phyloP scores from a whole-genome alignment of 2,329 filamentous ascomycete genomes.

The Tricladium varicosporioides region DNA sequence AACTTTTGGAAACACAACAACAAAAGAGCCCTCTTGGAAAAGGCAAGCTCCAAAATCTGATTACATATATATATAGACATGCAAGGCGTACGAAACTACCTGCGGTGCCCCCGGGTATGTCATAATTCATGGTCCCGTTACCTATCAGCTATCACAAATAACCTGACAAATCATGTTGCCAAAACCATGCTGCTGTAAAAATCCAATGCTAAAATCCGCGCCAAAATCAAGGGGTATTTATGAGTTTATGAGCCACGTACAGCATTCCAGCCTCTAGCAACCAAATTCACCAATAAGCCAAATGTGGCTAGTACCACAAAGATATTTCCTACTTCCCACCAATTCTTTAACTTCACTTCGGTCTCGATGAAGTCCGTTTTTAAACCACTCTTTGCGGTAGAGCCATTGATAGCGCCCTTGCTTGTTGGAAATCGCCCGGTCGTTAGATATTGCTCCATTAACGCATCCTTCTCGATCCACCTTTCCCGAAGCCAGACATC shows the following conservation, averaged over 20 bases:
- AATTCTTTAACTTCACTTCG: constrained; percentile 31
- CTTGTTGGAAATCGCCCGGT: constrained; percentile 72
- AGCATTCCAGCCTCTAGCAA: constrained; percentile 25
- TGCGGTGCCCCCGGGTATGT: too few species aligned
- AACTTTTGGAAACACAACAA: too few species aligned
- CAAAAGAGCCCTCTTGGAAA: too few species aligned
- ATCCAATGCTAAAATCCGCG: too few species aligned
- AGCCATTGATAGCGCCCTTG: constrained; percentile 1
- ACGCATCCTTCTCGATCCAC: constrained; percentile 89
- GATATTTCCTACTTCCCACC: constrained; percentile 33
- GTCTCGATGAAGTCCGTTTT: constrained; percentile 32
- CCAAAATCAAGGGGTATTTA: not conserved
- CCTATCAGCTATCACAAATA: too few species aligned
- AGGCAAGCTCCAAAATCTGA: too few species aligned
- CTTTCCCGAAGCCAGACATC: constrained; percentile 80
- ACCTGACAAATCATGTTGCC: too few species aligned
- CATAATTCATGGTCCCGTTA: too few species aligned
- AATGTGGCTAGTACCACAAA: constrained; percentile 31
- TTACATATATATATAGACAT: too few species aligned
- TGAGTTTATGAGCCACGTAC: constrained; percentile 8
- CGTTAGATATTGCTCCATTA: constrained; percentile 78
- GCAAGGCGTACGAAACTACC: too few species aligned
- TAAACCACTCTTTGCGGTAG: not conserved
- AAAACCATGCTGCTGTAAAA: too few species aligned
- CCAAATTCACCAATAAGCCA: constrained; percentile 27